Percentiles rank a stretch among this genome's conserved stretches.
phyloP scores from a whole-genome alignment of 2,329 filamentous ascomycete species.

The Paramyrothecium roridum region DNA sequence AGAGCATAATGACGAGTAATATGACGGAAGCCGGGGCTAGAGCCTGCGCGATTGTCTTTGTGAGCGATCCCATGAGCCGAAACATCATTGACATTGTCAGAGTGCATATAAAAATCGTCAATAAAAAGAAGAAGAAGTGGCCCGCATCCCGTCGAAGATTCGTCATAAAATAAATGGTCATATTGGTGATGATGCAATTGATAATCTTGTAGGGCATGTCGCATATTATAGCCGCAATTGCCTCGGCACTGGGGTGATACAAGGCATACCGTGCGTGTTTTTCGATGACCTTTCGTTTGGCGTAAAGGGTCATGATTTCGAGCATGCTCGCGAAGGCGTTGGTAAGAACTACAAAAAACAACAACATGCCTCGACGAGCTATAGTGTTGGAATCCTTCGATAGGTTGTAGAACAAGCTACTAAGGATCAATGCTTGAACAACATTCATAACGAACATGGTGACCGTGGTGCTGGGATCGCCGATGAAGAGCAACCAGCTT shows the following conservation, averaged over 20 bases:
- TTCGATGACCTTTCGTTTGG: conserved; percentile 17
- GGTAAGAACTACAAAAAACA: conserved; percentile 29
- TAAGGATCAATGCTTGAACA: conserved; percentile 50
- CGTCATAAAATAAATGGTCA: conserved; percentile 48
- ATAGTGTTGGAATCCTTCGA: conserved; percentile 7
- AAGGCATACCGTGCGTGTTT: conserved; percentile 24
- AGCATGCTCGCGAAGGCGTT: conserved; percentile 21
- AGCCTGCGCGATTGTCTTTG: conserved; percentile 24
- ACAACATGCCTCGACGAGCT: no score
- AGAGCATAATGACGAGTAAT: conserved; percentile 37
- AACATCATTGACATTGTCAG: conserved; percentile 66
- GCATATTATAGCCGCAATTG: conserved; percentile 13
- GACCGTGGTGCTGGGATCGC: conserved; percentile 19
- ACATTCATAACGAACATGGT: conserved; percentile 36
- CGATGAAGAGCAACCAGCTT: conserved; percentile 5
- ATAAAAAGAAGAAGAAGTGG: conserved; percentile 42
- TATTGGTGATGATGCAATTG: conserved; percentile 39
- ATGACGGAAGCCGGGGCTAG: conserved; percentile 22
- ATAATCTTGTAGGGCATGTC: conserved; percentile 37
- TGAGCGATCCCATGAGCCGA: conserved; percentile 26
- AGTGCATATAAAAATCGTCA: conserved; percentile 48
- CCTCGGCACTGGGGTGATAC: conserved; percentile 27
- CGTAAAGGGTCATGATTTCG: conserved; percentile 18
- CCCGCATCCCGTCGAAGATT: conserved; percentile 34
- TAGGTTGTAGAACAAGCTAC: conserved; percentile 65